Base-by-base conservation (phyloP, 2,329 filamentous ascomycete species). In the Scolecobasidium constrictum region DNA sequence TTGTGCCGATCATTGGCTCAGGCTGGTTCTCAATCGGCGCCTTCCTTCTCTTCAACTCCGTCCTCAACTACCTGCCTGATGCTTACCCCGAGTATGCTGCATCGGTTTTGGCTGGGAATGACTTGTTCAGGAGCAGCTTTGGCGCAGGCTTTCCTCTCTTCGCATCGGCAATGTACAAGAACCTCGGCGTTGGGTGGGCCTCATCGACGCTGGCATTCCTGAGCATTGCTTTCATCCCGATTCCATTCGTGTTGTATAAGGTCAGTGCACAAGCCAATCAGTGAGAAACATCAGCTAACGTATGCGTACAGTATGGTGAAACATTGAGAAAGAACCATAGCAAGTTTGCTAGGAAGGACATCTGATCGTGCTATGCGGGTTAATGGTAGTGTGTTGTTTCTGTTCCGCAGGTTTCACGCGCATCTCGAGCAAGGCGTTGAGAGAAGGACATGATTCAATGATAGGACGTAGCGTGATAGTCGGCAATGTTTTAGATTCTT, bases 71-170 rank as follows among this genome's bases (percentile, higher is more conserved):
- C 57, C 59, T 71, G 12, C 65, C 69, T 21, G 68, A 72, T 44
- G 81, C 82, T 16, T 88, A 88, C 60, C 81, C 82, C 40, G 61
- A 64, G 11, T 69, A 72, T 11, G 69, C 76, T 1, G 77, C 77
- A 0, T 77, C 70, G 44, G 75, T 75, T 0, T 60, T 73, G 38
- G 75, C 72, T 5, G 77, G 78, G 2, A 81, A 79, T 46, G 69
- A 71, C 2, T 59, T 81, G 11, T 61, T 72, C 1, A 59, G 77
- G 18, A 81, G 78, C 47, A 56, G 56, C 0, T 63, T 80, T 5
- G 73, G 71, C 0, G 72, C 68, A 1, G 69, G 64, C 0, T 81
- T 81, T 43, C 77, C 77, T 0, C 54, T 81, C 0, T 81, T 81
- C 48, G 72, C 74, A 0, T 57, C 79, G 1, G 35, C 46, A 38